Percentiles rank a stretch among this genome's conserved stretches.
These are phyloP conservation scores for Wickerhamiella hasegawae DNA, from an alignment of 805 yeast genomes.

Conservation along the genomic window DNA sequence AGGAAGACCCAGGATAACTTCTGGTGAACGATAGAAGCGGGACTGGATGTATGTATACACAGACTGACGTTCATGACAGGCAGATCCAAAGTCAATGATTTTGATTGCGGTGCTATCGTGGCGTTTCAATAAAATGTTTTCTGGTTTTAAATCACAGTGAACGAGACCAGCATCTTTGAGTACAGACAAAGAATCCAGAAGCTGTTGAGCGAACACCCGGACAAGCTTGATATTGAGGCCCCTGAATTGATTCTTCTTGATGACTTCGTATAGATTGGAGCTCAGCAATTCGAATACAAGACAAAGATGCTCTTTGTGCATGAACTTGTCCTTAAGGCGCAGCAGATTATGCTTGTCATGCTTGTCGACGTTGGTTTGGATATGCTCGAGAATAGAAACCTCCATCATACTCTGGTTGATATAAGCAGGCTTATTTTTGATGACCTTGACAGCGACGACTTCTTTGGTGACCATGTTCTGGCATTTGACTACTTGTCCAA, in stretches of 20 bases:
- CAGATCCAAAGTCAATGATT: conserved; percentile 90
- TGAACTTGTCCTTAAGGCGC: conserved; percentile 68
- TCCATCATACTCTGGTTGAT: conserved; percentile 85
- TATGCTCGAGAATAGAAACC: conserved; percentile 66
- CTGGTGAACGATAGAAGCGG: conserved; percentile 87
- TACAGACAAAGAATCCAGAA: conserved; percentile 64
- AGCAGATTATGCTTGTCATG: conserved; percentile 59
- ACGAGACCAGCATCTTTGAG: conserved; percentile 72
- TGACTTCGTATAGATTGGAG: conserved; percentile 74
- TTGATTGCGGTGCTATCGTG: conserved; percentile 77
- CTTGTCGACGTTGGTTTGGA: conserved; percentile 59
- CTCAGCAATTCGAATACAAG: conserved; percentile 81
- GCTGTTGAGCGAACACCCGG: conserved; percentile 59
- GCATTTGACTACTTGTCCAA: conserved; percentile 96
- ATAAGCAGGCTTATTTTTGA: conserved; percentile 81
- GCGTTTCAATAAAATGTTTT: conserved; percentile 66
- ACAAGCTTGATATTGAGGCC: conserved; percentile 74
- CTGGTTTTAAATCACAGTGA: conserved; percentile 96
- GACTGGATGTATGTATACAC: conserved; percentile 86
- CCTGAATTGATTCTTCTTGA: conserved; percentile 84
- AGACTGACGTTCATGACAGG: conserved; percentile 83
- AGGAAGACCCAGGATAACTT: conserved; percentile 79
- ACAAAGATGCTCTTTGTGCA: conserved; percentile 86
- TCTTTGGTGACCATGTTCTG: conserved; percentile 66
- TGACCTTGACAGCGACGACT: conserved; percentile 85